Evolutionary conservation across 2,329 filamentous ascomycete genomes (phyloP), one percentile per base, ranked within the genome.

Genomic region (Drechslerella coelobrocha): DNA sequence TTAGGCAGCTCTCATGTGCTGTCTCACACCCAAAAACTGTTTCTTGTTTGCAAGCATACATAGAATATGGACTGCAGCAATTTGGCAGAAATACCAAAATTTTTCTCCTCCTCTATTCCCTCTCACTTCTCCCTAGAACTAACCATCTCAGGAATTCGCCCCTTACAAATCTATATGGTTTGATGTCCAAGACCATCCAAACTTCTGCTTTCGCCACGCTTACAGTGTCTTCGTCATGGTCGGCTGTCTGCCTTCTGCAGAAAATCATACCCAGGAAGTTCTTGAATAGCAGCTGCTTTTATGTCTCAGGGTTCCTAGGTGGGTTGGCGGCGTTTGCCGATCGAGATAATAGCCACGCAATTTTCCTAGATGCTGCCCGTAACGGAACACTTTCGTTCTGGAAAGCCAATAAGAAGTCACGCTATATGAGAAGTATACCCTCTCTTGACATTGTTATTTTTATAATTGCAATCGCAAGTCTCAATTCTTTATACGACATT

Each of bases 1-100:
- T 69, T 29, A 39, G 21, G 2, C 57, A 62, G 21, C 57, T 69
- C 7, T 69, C 65, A 24, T 69, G 65, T 54, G 65, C 65, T n/a
- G n/a, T 69, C 45, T 57, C 59, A 2, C 65, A 69, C 29, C 65
- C 65, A 7, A 53, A 47, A 39, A 62, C 45, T 2, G 65, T 69
- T 19, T 69, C 65, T 14, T 69, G 65, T 10, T 43, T 48, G 2
- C 31, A 55, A 31, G 57, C 57, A 10, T 69, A 61, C 39, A 9
- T 31, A 2, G 29, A 45, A 43, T 69, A 59, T 37, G 24, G 27
- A 21, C 23, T 53, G 5, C 24, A 31, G 9, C 57, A 61, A 26
- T 59, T 69, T 27, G 47, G 51, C 9, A 57, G 26, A 39, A 62
- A 69, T 50, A 12, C 45, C 1, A 43, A 43, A 19, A 21, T 62